These are phyloP conservation scores for Phaeosphaeriaceae sp. DNA, from an alignment of 2,329 filamentous ascomycete genomes.

Conservation along the genomic window DNA sequence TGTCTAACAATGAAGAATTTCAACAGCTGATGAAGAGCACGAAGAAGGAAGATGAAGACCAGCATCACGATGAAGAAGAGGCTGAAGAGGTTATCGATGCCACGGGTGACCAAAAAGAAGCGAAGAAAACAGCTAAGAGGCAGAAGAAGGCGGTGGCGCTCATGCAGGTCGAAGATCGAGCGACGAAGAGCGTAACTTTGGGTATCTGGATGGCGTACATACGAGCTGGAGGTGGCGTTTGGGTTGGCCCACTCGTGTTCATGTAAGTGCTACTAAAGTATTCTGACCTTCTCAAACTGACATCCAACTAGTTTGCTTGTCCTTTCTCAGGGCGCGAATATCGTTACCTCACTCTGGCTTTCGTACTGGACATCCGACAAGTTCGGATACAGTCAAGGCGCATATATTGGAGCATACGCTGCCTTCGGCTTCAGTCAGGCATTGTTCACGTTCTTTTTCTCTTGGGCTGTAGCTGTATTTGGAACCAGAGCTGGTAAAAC, in stretches of 20 bases:
- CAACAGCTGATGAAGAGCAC: slow-evolving; percentile 82
- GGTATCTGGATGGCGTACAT: slow-evolving; percentile 80
- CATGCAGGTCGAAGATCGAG: slow-evolving; percentile 77
- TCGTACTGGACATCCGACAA: slow-evolving; percentile 90
- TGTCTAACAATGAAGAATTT: slow-evolving; percentile 79
- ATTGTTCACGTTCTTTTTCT: slow-evolving; percentile 72
- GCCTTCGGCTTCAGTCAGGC: slow-evolving; percentile 31
- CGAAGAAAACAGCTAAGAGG: slow-evolving; percentile 54
- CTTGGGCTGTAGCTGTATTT: slow-evolving; percentile 75
- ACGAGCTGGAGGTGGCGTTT: slow-evolving; percentile 72
- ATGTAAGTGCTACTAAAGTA: slow-evolving; percentile 30
- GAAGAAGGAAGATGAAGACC: slow-evolving; percentile 60
- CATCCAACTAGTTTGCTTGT: slow-evolving; percentile 59
- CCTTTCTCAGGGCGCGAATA: slow-evolving; percentile 81
- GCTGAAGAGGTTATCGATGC: slow-evolving; percentile 62
- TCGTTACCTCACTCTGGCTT: slow-evolving; percentile 88
- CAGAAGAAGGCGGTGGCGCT: slow-evolving; percentile 62
- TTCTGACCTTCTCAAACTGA: not conserved
- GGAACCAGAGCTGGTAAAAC: slow-evolving; percentile 82
- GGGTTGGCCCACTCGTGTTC: slow-evolving; percentile 70
- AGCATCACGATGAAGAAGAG: slow-evolving; percentile 53
- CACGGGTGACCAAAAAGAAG: slow-evolving; percentile 29
- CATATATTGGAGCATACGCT: slow-evolving; percentile 69
- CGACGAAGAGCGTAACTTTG: slow-evolving; percentile 79
- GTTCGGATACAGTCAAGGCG: slow-evolving; percentile 69